phyloP scores from a whole-genome alignment of 129 eudicot species.

The Saussurea involucrata region DNA sequence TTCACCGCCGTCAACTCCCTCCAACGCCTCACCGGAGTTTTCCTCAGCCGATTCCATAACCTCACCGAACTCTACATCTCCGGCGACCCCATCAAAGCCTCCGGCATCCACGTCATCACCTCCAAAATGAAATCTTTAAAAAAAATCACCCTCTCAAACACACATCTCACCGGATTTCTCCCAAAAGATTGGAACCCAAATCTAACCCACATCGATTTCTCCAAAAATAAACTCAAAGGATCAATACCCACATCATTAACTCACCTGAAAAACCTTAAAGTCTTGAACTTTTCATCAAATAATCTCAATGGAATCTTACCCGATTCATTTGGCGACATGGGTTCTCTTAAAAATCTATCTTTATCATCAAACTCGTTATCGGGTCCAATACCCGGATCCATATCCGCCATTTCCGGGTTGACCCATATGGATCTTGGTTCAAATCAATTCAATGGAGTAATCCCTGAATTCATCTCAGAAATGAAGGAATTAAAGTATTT shows the following conservation, averaged over 20 bases:
- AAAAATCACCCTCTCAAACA: conserved; percentile 43
- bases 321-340: conserved; percentile 57
- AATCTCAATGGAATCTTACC: conserved; percentile 62
- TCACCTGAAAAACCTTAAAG: conserved; percentile 43
- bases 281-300: conserved; percentile 65
- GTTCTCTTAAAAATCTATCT: conserved; percentile 51
- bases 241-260: conserved; percentile 65
- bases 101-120: conserved; percentile 64
- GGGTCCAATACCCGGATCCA: conserved; percentile 70
- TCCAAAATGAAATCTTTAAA: conserved; percentile 37
- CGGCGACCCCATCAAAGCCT: conserved; percentile 47
- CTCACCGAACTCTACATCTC: conserved; percentile 58
- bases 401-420: conserved; percentile 44
- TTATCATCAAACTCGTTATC: conserved; percentile 64
- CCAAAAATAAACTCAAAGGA: conserved; percentile 61
- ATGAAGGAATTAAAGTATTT: conserved; percentile 63
- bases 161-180: conserved; percentile 62
- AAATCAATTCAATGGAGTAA: conserved; percentile 59
- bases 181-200: conserved; percentile 74
- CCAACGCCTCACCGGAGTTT: conserved; percentile 72
- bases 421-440: conserved; percentile 69
- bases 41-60: conserved; percentile 55
- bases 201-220: conserved; percentile 67
- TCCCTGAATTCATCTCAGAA: conserved; percentile 63
- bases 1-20: conserved; percentile 73